phyloP scores from a whole-genome alignment of 1,284 basidiomycete genomes.

The Xerocomus minutiporus region DNA sequence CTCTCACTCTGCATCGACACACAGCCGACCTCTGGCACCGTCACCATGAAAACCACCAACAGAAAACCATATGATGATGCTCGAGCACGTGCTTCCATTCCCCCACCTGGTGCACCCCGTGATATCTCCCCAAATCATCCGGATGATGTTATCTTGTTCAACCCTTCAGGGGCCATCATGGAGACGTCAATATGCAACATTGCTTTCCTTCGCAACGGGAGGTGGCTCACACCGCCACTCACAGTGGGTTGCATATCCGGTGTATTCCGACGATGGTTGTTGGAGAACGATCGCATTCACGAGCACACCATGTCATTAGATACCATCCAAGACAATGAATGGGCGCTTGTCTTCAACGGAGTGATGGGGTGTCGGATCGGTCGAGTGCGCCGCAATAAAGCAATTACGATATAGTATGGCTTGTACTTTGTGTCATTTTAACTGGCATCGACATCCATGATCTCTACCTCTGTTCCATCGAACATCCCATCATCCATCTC shows the following conservation, averaged over 20 bases:
- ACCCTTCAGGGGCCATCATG: slow-evolving; percentile 44
- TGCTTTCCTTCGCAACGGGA: slow-evolving; percentile 50
- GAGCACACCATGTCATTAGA: slow-evolving; percentile 41
- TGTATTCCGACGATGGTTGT: slow-evolving; percentile 59
- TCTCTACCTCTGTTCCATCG: slow-evolving; percentile 40
- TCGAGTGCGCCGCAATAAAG: slow-evolving; percentile 19
- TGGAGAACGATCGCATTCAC: slow-evolving; percentile 52
- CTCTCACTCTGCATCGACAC: slow-evolving; percentile 51
- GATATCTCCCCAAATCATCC: slow-evolving; percentile 17
- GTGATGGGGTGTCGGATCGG: slow-evolving; percentile 64
- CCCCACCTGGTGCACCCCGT: slow-evolving; percentile 25
- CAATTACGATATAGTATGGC: background rate
- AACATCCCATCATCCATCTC: slow-evolving; percentile 88
- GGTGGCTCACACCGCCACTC: slow-evolving; percentile 62
- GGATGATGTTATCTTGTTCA: slow-evolving; percentile 64
- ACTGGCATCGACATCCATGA: slow-evolving; percentile 42
- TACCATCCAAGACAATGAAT: slow-evolving; percentile 51
- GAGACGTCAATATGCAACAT: slow-evolving; percentile 69
- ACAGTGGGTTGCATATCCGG: slow-evolving; percentile 65
- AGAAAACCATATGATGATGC: slow-evolving; percentile 58
- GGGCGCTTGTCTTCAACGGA: slow-evolving; percentile 65
- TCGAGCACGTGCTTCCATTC: slow-evolving; percentile 48
- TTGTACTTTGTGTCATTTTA: slow-evolving; percentile 2
- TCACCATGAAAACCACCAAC: slow-evolving; percentile 63
- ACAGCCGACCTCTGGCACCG: slow-evolving; percentile 46